Percentiles rank a stretch among this genome's conserved stretches.
Evolutionary conservation across 2,329 filamentous ascomycete species (phyloP).

Genomic region (Fusarium fracticaudum): DNA sequence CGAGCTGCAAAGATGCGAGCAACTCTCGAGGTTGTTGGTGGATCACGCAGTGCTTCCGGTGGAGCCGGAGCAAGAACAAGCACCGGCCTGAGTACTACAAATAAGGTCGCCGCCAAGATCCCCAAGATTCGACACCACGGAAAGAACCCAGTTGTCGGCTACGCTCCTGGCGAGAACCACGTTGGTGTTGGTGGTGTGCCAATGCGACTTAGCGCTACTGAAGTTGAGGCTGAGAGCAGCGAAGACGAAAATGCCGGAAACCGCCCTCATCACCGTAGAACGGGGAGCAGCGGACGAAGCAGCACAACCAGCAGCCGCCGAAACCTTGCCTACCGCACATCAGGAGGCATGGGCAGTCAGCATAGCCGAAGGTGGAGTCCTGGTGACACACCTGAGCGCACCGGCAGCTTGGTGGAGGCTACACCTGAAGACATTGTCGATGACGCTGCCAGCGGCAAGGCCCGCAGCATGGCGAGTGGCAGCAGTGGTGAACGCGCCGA

Average conservation of each 20-base stretch:
- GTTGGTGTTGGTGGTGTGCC: constrained; percentile 83
- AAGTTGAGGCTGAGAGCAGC: constrained; percentile 89
- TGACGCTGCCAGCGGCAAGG: constrained; percentile 58
- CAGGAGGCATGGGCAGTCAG: constrained; percentile 55
- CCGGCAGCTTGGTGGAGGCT: constrained; percentile 61
- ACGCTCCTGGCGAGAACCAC: constrained; percentile 80
- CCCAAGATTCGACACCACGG: constrained; percentile 90
- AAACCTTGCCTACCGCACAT: constrained; percentile 60
- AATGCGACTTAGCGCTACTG: constrained; percentile 90
- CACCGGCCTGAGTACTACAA: constrained; percentile 68
- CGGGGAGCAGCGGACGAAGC: constrained; percentile 79
- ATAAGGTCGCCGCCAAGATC: constrained; percentile 84
- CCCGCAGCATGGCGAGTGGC: constrained; percentile 63
- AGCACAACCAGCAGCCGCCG: constrained; percentile 67
- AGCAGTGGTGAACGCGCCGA: constrained; percentile 71
- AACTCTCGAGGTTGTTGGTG: constrained; percentile 81
- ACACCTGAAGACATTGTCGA: constrained; percentile 48
- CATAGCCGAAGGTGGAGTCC: constrained; percentile 61
- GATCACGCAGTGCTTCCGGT: constrained; percentile 53
- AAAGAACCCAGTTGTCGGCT: constrained; percentile 80
- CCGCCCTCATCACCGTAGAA: constrained; percentile 72
- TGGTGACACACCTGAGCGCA: constrained; percentile 64
- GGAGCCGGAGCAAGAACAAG: constrained; percentile 61
- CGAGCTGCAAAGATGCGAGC: constrained; percentile 88
- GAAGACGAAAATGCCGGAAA: constrained; percentile 72